Conservation (phyloP, 495 filamentous ascomycete species). For the Talaromyces liani region DNA sequence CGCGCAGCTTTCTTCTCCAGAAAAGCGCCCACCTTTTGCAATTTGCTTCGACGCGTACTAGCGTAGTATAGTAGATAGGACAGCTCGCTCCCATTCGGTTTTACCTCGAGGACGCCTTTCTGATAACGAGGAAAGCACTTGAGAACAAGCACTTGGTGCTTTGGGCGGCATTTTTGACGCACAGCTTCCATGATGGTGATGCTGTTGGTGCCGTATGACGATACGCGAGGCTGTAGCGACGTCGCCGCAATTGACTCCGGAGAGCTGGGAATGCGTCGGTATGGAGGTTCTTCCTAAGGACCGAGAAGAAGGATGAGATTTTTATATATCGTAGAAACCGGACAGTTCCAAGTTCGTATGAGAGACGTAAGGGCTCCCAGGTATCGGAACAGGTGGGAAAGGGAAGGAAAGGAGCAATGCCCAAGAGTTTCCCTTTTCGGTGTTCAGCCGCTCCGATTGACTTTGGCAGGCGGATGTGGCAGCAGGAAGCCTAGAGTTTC, state of each 20-base stretch:
- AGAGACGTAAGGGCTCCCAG: neutral
- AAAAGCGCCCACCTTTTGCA: constrained; percentile 88
- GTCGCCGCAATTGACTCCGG: neutral
- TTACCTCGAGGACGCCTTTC: constrained; percentile 82
- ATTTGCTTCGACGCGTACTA: constrained; percentile 83
- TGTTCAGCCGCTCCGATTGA: neutral
- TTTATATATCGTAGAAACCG: neutral
- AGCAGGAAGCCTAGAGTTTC: neutral
- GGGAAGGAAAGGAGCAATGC: neutral
- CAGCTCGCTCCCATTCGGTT: constrained; percentile 88
- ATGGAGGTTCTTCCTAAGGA: neutral
- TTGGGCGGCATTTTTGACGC: constrained; percentile 65
- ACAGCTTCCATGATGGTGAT: constrained; percentile 44
- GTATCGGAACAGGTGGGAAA: neutral
- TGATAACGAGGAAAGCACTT: constrained; percentile 90
- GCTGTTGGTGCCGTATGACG: neutral
- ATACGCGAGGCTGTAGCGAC: neutral
- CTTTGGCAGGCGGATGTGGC: neutral
- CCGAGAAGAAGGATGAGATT: neutral
- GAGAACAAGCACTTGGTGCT: constrained; percentile 85
- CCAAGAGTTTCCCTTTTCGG: neutral
- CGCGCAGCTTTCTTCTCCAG: constrained; percentile 82
- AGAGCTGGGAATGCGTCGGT: neutral
- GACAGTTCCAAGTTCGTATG: neutral
- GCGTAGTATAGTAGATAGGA: constrained; percentile 95